These are phyloP conservation scores for Irpex lacteus DNA, from an alignment of 1,284 basidiomycete species.

Conservation along the genomic window DNA sequence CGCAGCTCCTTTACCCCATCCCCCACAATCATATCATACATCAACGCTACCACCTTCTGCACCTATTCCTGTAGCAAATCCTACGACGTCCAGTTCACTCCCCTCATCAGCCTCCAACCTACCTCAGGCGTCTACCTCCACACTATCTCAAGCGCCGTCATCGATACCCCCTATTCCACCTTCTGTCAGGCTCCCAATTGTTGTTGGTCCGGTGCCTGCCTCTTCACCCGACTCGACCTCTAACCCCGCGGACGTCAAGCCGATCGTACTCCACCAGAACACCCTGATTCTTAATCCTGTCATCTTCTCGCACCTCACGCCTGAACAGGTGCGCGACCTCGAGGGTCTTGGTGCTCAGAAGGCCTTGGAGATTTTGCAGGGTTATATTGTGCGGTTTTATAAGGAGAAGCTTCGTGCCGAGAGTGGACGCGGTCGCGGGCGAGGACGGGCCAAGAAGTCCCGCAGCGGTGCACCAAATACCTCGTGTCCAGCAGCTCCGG, in stretches of 20 bases:
- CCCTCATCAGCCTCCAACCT: constrained; percentile 14
- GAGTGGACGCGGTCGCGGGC: constrained; percentile 42
- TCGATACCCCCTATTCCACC: constrained; percentile 31
- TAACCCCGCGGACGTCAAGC: constrained; percentile 46
- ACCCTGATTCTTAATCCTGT: constrained; percentile 81
- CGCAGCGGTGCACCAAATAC: constrained; percentile 22
- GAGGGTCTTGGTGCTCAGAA: constrained; percentile 82
- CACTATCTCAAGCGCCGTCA: constrained; percentile 24
- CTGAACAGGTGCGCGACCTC: constrained; percentile 71
- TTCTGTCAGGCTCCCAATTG: constrained; percentile 53
- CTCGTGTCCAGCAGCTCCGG: constrained; percentile 4
- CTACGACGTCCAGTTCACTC: neutral
- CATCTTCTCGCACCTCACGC: constrained; percentile 78
- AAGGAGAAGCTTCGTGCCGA: constrained; percentile 70
- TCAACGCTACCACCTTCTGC: constrained; percentile 15
- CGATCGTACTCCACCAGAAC: constrained; percentile 83
- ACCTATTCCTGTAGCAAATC: neutral
- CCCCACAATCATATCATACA: constrained; percentile 13
- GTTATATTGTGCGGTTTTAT: constrained; percentile 80
- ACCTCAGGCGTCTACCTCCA: constrained; percentile 14
- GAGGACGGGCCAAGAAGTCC: constrained; percentile 35
- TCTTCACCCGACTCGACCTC: constrained; percentile 26
- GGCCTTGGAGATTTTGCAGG: constrained; percentile 79
- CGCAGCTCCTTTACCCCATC: constrained; percentile 13
- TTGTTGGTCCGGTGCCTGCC: constrained; percentile 54